Percentiles rank a stretch among this genome's conserved stretches.
Evolutionary conservation across 2,329 filamentous ascomycete genomes (phyloP).

Genomic region (Metarhizium humberi): DNA sequence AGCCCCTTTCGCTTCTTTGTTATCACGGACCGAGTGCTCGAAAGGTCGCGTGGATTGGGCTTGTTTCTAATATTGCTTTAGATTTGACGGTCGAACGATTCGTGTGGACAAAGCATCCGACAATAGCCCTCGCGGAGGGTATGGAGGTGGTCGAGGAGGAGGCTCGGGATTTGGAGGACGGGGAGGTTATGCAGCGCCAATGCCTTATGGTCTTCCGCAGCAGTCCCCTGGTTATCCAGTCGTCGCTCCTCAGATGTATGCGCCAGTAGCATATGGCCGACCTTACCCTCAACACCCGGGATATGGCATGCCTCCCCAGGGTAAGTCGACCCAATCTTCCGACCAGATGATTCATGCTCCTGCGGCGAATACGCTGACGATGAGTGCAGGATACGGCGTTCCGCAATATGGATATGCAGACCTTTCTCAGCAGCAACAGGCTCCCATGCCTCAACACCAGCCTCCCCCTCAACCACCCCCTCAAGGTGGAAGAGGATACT

Average conservation of each 20-base stretch:
- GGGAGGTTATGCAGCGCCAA: slow-evolving; percentile 34
- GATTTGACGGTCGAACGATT: slow-evolving; percentile 89
- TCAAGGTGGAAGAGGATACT: slow-evolving; percentile 15
- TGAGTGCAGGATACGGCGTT: slow-evolving; percentile 24
- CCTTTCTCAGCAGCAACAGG: slow-evolving; percentile 12
- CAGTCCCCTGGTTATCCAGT: slow-evolving; percentile 28
- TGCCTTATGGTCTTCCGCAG: slow-evolving; percentile 25
- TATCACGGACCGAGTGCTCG: slow-evolving; percentile 8
- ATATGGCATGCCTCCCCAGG: slow-evolving; percentile 30
- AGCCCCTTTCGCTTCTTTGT: slow-evolving; percentile 11
- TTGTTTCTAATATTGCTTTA: slow-evolving; percentile 24
- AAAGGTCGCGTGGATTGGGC: slow-evolving; percentile 1
- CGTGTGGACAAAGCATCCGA: slow-evolving; percentile 94
- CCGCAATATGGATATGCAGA: slow-evolving; percentile 35
- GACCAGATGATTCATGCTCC: not conserved
- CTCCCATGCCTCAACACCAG: slow-evolving; percentile 6
- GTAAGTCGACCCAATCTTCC: slow-evolving; percentile 16
- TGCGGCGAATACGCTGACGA: slow-evolving; percentile 5
- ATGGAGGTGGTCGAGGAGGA: slow-evolving; percentile 26
- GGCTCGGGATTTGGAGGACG: slow-evolving; percentile 33
- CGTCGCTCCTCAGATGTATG: slow-evolving; percentile 27
- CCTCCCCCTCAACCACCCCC: slow-evolving; percentile 10
- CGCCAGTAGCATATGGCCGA: slow-evolving; percentile 26
- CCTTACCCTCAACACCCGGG: slow-evolving; percentile 26
- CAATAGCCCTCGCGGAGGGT: slow-evolving; percentile 49